Evolutionary conservation across 169 alveolate genomes (phyloP).

Genomic region (Condylostoma magnum): DNA sequence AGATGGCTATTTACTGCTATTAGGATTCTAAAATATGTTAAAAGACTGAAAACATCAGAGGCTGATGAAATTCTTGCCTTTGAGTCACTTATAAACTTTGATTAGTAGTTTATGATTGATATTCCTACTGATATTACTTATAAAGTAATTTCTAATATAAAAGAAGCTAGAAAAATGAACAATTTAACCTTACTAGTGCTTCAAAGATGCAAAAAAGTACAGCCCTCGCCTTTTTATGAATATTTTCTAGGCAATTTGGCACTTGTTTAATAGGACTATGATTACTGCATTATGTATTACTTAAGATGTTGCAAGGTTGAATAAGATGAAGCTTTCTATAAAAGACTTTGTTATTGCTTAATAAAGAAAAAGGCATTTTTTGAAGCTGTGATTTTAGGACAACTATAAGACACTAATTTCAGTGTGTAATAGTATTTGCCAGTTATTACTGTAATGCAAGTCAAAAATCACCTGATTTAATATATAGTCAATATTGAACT

Average conservation of each 20-base stretch:
- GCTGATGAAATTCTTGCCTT: slow-evolving; percentile 8
- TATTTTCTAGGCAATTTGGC: slow-evolving; percentile 18
- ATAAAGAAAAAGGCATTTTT: slow-evolving; percentile 7
- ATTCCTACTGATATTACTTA: slow-evolving; percentile 30
- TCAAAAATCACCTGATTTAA: too few relatives aligned
- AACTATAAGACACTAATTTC: slow-evolving; percentile 20
- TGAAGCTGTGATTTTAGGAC: slow-evolving; percentile 12
- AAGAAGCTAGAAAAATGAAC: slow-evolving; percentile 5
- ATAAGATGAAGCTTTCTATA: not conserved
- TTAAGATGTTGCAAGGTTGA: slow-evolving; percentile 11
- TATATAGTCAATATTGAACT: too few relatives aligned
- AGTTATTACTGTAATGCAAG: too few relatives aligned
- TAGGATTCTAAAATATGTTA: slow-evolving; percentile 11
- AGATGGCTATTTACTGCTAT: slow-evolving; percentile 29
- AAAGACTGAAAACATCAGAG: slow-evolving; percentile 16
- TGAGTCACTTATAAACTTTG: slow-evolving; percentile 29
- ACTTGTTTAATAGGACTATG: not conserved
- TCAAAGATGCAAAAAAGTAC: not conserved
- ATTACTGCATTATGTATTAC: not conserved
- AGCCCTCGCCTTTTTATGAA: not conserved
- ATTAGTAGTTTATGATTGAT: slow-evolving; percentile 19
- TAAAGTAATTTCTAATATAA: not conserved
- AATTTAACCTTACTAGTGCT: not conserved
- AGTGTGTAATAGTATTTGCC: not conserved
- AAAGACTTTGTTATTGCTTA: not conserved